Evolutionary conservation across 2,329 filamentous ascomycete species (phyloP).

Genomic region (Fusarium nematophilum): DNA sequence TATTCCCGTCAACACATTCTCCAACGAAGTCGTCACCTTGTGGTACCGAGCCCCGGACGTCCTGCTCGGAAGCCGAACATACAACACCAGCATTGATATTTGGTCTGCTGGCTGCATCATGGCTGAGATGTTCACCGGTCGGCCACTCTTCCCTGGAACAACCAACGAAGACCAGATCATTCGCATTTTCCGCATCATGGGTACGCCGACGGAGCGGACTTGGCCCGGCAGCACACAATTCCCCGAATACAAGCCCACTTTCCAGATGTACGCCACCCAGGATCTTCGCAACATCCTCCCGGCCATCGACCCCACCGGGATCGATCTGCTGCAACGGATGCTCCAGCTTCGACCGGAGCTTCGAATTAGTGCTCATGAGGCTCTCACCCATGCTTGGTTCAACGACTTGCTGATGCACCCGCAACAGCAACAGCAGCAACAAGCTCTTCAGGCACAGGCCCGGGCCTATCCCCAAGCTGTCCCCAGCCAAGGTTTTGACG

Average conservation of each 20-base stretch:
- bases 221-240: conserved; percentile 97
- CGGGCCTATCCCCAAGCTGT: conserved; percentile 54
- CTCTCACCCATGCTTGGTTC: conserved; percentile 94
- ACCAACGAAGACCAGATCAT: conserved; percentile 98
- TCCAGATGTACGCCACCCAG: conserved; percentile 94
- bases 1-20: conserved; percentile 98
- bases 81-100: conserved; percentile 99
- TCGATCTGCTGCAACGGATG: conserved; percentile 91
- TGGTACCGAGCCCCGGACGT: conserved; percentile 99
- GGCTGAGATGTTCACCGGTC: conserved; percentile 98
- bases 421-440: conserved; percentile 56
- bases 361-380: conserved; percentile 87
- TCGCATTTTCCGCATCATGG: conserved; percentile 98
- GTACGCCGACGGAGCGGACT: conserved; percentile 91
- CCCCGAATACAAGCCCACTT: conserved; percentile 97
- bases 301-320: conserved; percentile 86
- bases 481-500: conserved; percentile 53
- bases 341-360: conserved; percentile 92
- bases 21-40: conserved; percentile 95
- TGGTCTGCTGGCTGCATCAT: conserved; percentile 99
- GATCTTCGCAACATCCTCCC: conserved; percentile 88
- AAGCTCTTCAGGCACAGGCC: conserved; percentile 57
- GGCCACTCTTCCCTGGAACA: conserved; percentile 94
- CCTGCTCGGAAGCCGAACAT: conserved; percentile 90
- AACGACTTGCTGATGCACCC: conserved; percentile 73